Evolutionary conservation across 352 stramenopile species (phyloP), one percentile per base, ranked within the genome.

Genomic region (Globisporangium recalcitrans): DNA sequence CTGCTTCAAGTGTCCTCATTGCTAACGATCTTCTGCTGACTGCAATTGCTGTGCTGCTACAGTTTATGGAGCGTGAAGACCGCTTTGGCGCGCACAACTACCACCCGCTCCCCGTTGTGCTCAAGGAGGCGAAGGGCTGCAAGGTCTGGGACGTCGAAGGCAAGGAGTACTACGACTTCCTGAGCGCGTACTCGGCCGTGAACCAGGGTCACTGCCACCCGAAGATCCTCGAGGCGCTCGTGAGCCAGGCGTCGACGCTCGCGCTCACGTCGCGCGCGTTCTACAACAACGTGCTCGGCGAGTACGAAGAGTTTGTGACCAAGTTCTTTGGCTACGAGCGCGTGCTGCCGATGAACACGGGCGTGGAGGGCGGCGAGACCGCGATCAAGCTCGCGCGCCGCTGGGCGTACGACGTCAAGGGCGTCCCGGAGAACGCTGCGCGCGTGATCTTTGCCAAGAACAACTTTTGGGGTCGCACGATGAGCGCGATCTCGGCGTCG

Each of bases 401-500:
- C 57, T 99, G 97, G 98, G 97, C 93, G 22, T 99, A 99, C 74
- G 93, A 98, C 59, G 80, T 98, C 48, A 99, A 99, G 78, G 90
- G 94, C 21, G 96, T 99, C 42, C 69, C 87, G 3, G 76, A 90
- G 40, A 97, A 98, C 80, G 64, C 90, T 58, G 82, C 86, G 56
- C 88, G 90, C 61, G 86, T 99, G 13, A 74, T 99, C 29, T 99
- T 99, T 70, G 93, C 96, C 14, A 83, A 97, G 71, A 96, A 98
- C 70, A 99, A 99, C 75, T 99, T 99, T 75, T 99, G 97, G 97
- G 97, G 97, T 48, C 87, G 97, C 38, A 99, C 97, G 1, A 84
- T 99, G 65, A 97, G 95, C 49, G 97, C 97, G 5, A 97, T 99
- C 60, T 98, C 89, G 52, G 81, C 86, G 22, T 98, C 91, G 19